A percentile compares a stretch with the other conserved stretches of the same genome.
These are phyloP conservation scores for Cinnamomum chago DNA, from an alignment of 164 flowering plant genomes.

Conservation along the genomic window DNA sequence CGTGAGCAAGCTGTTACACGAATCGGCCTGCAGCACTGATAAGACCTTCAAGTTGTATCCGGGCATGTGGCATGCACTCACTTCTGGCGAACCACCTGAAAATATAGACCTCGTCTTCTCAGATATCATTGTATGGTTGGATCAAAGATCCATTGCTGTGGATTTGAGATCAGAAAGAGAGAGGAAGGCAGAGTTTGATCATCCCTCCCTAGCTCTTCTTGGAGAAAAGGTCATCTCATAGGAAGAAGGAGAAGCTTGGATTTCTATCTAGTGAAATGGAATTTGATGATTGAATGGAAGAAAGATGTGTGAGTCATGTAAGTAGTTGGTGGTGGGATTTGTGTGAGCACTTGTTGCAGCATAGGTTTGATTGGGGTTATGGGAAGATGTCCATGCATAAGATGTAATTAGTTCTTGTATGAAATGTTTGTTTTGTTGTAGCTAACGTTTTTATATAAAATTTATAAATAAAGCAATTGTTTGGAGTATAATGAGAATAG, in stretches of 20 bases:
- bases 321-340: background rate
- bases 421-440: background rate
- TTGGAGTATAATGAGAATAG: no score
- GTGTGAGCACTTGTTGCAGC: background rate
- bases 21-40: constrained; percentile 56
- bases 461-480: no score
- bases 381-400: background rate
- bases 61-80: constrained; percentile 83
- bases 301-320: background rate
- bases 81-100: constrained; percentile 63
- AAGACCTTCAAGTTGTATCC: constrained; percentile 72
- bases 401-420: background rate
- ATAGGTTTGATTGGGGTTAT: background rate
- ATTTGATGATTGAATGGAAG: background rate
- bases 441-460: no score
- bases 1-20: constrained; percentile 48
- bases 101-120: constrained; percentile 53
- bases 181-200: constrained; percentile 14
- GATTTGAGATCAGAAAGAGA: constrained; percentile 41
- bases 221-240: background rate
- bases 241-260: background rate
- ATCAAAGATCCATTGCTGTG: constrained; percentile 26
- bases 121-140: constrained; percentile 66
- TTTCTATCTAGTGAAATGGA: no score
- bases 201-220: background rate